Evolutionary conservation across 169 alveolate species (phyloP).

Genomic region (Amoebophrya sp.): DNA sequence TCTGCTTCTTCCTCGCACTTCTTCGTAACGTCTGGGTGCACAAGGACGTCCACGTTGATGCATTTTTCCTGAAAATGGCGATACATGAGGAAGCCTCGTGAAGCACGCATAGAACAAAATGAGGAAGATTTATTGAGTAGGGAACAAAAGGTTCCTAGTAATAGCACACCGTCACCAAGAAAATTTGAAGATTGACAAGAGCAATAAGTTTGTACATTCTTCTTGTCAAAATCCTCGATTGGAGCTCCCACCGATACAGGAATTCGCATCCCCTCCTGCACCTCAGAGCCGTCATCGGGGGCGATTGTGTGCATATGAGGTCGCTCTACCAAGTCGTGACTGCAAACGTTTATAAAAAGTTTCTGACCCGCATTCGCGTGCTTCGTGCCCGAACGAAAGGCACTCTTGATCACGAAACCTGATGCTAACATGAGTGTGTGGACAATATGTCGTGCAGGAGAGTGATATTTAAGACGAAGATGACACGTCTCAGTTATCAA

Average conservation of each 20-base stretch:
- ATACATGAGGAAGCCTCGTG: neutral
- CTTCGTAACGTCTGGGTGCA: neutral
- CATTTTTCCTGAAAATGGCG: neutral
- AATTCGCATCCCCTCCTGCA: neutral
- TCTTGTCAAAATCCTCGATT: neutral
- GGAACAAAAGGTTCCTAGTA: too few species aligned
- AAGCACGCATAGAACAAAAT: neutral
- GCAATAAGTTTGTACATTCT: neutral
- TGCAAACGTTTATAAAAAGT: neutral
- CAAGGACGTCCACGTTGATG: neutral
- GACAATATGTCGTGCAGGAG: too few species aligned
- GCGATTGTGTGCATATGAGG: neutral
- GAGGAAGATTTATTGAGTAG: too few species aligned
- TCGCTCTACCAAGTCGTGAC: neutral
- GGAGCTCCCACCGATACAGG: neutral
- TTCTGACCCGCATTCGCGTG: neutral
- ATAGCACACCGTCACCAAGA: too few species aligned
- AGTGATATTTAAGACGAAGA: neutral
- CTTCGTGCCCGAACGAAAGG: neutral
- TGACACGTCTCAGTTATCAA: neutral
- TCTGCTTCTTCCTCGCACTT: neutral
- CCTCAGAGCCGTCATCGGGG: neutral
- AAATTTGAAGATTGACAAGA: too few species aligned
- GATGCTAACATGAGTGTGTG: too few species aligned
- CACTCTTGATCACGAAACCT: neutral